phyloP scores from a whole-genome alignment of 1,284 basidiomycete species.

The Ganoderma resinaceum region DNA sequence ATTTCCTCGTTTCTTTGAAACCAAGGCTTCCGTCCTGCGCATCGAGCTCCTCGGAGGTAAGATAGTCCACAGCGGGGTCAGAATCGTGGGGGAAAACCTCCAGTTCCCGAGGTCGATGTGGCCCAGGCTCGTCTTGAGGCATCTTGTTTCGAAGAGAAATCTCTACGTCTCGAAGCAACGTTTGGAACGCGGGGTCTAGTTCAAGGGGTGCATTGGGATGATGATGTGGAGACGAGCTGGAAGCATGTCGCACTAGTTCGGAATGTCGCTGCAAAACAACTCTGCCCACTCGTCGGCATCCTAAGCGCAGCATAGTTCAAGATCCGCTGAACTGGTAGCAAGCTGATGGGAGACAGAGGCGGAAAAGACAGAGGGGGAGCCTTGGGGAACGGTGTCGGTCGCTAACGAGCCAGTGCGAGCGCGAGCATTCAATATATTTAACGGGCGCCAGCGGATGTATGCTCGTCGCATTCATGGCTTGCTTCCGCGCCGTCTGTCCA shows the following conservation, averaged over 20 bases:
- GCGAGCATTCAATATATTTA: too few species aligned
- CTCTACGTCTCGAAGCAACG: conserved; percentile 69
- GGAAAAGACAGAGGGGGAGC: not conserved
- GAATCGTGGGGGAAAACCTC: conserved; percentile 52
- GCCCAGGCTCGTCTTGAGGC: conserved; percentile 23
- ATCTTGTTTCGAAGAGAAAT: conserved; percentile 62
- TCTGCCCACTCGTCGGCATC: conserved; percentile 28
- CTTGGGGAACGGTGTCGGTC: not conserved
- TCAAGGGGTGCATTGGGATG: conserved; percentile 54
- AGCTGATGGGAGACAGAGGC: not conserved
- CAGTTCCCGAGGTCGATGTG: conserved; percentile 53
- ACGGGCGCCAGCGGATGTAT: conserved; percentile 3
- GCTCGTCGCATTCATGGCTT: not conserved
- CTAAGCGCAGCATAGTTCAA: conserved; percentile 35
- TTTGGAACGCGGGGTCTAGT: conserved; percentile 68
- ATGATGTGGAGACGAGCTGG: conserved; percentile 36
- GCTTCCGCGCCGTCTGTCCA: not conserved
- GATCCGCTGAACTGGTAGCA: not conserved
- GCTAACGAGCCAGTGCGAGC: not conserved
- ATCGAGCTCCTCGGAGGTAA: conserved; percentile 37
- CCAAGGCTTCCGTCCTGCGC: conserved; percentile 42
- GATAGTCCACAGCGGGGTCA: conserved; percentile 36
- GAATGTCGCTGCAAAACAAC: conserved; percentile 27
- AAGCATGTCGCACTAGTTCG: conserved; percentile 34
- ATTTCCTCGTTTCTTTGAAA: conserved; percentile 62